These are phyloP conservation scores for Suillus subluteus DNA, from an alignment of 768 basidiomycete genomes.

Conservation along the genomic window DNA sequence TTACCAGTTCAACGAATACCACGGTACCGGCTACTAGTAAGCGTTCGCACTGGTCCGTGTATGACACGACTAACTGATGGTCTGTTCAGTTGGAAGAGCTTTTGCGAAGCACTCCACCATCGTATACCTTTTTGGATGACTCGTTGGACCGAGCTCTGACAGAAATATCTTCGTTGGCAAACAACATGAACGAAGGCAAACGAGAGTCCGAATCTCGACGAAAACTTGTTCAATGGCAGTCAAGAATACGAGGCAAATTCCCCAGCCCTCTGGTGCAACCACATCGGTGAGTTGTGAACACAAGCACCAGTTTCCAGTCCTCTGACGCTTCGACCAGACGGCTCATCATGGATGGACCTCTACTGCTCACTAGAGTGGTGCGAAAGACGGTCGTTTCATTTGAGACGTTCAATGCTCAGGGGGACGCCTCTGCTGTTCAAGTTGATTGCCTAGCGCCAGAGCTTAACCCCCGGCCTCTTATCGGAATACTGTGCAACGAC, in stretches of 20 bases:
- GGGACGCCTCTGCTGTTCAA: conserved; percentile 80
- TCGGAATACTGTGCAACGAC: conserved; percentile 91
- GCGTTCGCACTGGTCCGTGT: conserved; percentile 31
- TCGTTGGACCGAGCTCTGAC: conserved; percentile 82
- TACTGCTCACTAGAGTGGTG: conserved; percentile 88
- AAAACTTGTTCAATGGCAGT: conserved; percentile 90
- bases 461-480: conserved; percentile 73
- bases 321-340: conserved; percentile 51
- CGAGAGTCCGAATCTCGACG: conserved; percentile 91
- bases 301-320: conserved; percentile 4
- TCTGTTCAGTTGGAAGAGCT: conserved; percentile 74
- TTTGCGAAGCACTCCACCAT: conserved; percentile 81
- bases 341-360: conserved; percentile 89
- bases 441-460: conserved; percentile 91
- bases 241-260: conserved; percentile 87
- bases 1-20: conserved; percentile 97
- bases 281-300: conserved; percentile 69
- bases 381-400: conserved; percentile 82
- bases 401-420: conserved; percentile 77
- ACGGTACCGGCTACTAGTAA: conserved; percentile 90
- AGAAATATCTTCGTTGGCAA: conserved; percentile 88
- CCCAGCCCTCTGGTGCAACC: conserved; percentile 98
- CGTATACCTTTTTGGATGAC: conserved; percentile 74
- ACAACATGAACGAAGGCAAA: conserved; percentile 98
- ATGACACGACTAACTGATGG: conserved; percentile 6